A percentile compares a stretch with the other conserved stretches of the same genome.
phyloP scores from a whole-genome alignment of 2,329 filamentous ascomycete species.

The Fusarium agapanthi region DNA sequence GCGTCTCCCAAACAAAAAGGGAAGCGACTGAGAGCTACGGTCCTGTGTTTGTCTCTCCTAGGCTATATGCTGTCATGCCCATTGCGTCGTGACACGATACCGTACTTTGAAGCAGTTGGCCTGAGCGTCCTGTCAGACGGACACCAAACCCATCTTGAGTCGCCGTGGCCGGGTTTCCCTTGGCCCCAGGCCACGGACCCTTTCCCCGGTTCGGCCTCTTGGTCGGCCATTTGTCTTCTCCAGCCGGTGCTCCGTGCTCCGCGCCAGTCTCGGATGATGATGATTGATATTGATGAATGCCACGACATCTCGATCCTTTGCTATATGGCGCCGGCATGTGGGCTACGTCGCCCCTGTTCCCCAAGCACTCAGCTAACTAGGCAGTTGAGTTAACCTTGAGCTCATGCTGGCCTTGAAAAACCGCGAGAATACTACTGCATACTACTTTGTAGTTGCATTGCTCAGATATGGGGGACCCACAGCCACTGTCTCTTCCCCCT shows the following conservation, averaged over 20 bases:
- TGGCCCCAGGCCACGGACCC: slow-evolving; percentile 21
- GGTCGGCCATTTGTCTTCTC: slow-evolving; percentile 39
- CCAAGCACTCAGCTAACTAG: background rate
- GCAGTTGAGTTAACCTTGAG: slow-evolving; percentile 8
- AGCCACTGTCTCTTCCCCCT: slow-evolving; percentile 4
- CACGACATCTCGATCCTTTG: background rate
- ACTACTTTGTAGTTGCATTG: slow-evolving; percentile 4
- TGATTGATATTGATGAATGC: slow-evolving; percentile 19
- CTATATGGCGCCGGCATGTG: background rate
- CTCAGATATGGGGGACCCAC: slow-evolving; percentile 10
- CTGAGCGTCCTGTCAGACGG: slow-evolving; percentile 44
- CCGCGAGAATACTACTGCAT: background rate
- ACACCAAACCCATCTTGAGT: slow-evolving; percentile 26
- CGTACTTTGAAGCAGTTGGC: slow-evolving; percentile 22
- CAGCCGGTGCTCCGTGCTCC: slow-evolving; percentile 25
- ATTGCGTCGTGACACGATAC: slow-evolving; percentile 12
- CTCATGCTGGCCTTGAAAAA: background rate
- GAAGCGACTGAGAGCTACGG: slow-evolving; percentile 4
- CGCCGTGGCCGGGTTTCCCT: slow-evolving; percentile 31
- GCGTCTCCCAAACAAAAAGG: background rate
- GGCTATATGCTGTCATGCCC: slow-evolving; percentile 13
- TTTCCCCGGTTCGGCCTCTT: slow-evolving; percentile 40
- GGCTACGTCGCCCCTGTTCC: slow-evolving; percentile 11
- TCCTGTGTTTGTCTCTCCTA: background rate
- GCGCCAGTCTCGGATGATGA: slow-evolving; percentile 25